phyloP scores from a whole-genome alignment of 2,329 filamentous ascomycete species.

The Helicocarpus griseus region DNA sequence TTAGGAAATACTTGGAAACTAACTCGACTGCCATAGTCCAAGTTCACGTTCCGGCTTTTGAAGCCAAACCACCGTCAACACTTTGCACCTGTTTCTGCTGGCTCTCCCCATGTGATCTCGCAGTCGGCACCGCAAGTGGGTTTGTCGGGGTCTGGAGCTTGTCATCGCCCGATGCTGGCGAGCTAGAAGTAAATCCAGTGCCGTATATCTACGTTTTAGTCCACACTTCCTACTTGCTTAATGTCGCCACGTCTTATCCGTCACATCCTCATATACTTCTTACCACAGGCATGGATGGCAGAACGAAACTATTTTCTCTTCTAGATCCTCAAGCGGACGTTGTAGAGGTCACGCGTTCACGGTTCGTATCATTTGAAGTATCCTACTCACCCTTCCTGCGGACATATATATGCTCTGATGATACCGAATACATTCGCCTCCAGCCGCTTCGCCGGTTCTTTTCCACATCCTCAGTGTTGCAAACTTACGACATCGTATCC shows the following conservation, averaged over 20 bases:
- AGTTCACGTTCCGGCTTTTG: slow-evolving; percentile 40
- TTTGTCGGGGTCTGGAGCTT: slow-evolving; percentile 46
- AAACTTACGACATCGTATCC: slow-evolving; percentile 30
- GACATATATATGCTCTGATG: slow-evolving; percentile 45
- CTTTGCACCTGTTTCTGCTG: slow-evolving; percentile 49
- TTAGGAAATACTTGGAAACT: not conserved
- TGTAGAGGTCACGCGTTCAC: slow-evolving; percentile 38
- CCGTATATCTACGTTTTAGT: slow-evolving; percentile 29
- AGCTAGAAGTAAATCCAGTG: slow-evolving; percentile 12
- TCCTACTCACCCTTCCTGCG: slow-evolving; percentile 49
- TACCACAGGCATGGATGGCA: slow-evolving; percentile 46
- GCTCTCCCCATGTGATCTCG: slow-evolving; percentile 46
- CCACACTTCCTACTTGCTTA: slow-evolving; percentile 30
- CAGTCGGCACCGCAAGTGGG: slow-evolving; percentile 48
- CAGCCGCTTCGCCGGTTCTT: slow-evolving; percentile 45
- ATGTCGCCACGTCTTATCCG: slow-evolving; percentile 42
- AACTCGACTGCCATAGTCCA: slow-evolving; percentile 23
- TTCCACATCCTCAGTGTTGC: slow-evolving; percentile 39
- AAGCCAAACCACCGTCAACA: slow-evolving; percentile 39
- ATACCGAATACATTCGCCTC: slow-evolving; percentile 42
- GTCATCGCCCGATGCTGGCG: slow-evolving; percentile 11
- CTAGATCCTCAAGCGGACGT: slow-evolving; percentile 37
- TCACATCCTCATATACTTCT: slow-evolving; percentile 43
- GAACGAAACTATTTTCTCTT: slow-evolving; percentile 46
- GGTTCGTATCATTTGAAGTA: slow-evolving; percentile 40